These are phyloP conservation scores for Cerrena zonata DNA, from an alignment of 1,284 basidiomycete species.

Conservation along the genomic window DNA sequence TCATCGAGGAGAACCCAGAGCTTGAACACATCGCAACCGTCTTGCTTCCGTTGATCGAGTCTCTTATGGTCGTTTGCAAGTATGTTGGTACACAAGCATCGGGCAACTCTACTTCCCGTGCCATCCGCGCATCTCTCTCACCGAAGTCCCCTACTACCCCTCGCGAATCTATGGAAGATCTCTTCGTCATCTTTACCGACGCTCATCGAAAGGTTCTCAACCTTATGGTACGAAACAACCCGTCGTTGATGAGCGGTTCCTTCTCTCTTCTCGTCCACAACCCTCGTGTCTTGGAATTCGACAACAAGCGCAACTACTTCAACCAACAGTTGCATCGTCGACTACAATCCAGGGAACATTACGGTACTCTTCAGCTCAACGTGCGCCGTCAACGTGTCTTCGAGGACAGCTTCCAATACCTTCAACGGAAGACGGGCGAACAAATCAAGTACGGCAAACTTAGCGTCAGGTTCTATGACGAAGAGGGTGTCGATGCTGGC, in stretches of 20 bases:
- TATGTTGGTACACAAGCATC: conserved; percentile 68
- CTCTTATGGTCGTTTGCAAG: conserved; percentile 97
- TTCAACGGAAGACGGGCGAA: conserved; percentile 87
- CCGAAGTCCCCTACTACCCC: conserved; percentile 63
- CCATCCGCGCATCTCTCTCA: conserved; percentile 53
- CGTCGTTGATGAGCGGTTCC: conserved; percentile 94
- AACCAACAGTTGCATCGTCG: conserved; percentile 91
- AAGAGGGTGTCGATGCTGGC: conserved; percentile 97
- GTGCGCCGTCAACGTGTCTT: conserved; percentile 92
- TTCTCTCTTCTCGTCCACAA: conserved; percentile 96
- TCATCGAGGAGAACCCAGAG: conserved; percentile 75
- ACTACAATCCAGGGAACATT: conserved; percentile 72
- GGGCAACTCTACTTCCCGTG: conserved; percentile 38
- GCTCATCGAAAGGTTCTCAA: conserved; percentile 92
- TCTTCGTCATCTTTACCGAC: conserved; percentile 93
- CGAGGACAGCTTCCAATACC: conserved; percentile 91
- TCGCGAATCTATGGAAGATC: conserved; percentile 74
- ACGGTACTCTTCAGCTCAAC: conserved; percentile 83
- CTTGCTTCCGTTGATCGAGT: conserved; percentile 85
- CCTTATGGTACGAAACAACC: conserved; percentile 96
- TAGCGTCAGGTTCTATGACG: conserved; percentile 93
- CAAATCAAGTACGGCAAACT: conserved; percentile 98
- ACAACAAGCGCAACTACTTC: conserved; percentile 99
- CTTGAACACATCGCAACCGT: conserved; percentile 87
- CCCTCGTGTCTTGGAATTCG: conserved; percentile 95